These are phyloP conservation scores for Ramaria rubella DNA, from an alignment of 768 basidiomycete genomes.

Conservation along the genomic window DNA sequence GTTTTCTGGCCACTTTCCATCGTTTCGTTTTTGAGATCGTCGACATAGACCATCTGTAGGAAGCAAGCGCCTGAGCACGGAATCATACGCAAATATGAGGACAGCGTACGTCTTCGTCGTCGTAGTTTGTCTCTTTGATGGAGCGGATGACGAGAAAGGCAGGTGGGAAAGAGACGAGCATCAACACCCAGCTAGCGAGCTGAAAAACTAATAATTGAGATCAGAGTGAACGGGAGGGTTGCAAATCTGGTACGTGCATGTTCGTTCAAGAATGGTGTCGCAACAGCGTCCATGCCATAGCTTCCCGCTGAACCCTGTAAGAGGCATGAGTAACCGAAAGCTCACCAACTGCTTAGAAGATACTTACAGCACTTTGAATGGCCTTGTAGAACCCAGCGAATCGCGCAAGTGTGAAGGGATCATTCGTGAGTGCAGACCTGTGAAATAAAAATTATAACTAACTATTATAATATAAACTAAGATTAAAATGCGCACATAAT, in stretches of 20 bases:
- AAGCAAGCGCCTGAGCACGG: neutral
- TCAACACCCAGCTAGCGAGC: slow-evolving; percentile 30
- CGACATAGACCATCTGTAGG: slow-evolving; percentile 7
- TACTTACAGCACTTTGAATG: slow-evolving; percentile 6
- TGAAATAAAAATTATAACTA: neutral
- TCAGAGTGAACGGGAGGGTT: neutral
- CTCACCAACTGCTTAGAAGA: neutral
- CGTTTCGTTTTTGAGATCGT: neutral
- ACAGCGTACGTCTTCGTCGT: slow-evolving; percentile 24
- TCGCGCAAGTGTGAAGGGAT: slow-evolving; percentile 38
- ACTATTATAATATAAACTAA: neutral
- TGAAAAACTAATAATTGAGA: slow-evolving; percentile 1
- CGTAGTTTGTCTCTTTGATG: slow-evolving; percentile 34
- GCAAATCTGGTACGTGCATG: slow-evolving; percentile 19
- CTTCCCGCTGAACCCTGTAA: slow-evolving; percentile 29
- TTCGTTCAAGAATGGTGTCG: slow-evolving; percentile 38
- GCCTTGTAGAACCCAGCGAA: slow-evolving; percentile 42
- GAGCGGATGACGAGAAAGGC: slow-evolving; percentile 28
- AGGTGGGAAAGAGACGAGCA: slow-evolving; percentile 31
- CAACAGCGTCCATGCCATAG: slow-evolving; percentile 41
- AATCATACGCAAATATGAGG: neutral
- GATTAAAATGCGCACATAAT: slow-evolving; percentile 9
- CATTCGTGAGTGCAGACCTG: slow-evolving; percentile 38
- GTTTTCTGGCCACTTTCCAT: neutral
- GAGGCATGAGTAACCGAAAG: neutral